Conservation (phyloP, 2,329 filamentous ascomycete species). For the Hypoxylon sp. region DNA sequence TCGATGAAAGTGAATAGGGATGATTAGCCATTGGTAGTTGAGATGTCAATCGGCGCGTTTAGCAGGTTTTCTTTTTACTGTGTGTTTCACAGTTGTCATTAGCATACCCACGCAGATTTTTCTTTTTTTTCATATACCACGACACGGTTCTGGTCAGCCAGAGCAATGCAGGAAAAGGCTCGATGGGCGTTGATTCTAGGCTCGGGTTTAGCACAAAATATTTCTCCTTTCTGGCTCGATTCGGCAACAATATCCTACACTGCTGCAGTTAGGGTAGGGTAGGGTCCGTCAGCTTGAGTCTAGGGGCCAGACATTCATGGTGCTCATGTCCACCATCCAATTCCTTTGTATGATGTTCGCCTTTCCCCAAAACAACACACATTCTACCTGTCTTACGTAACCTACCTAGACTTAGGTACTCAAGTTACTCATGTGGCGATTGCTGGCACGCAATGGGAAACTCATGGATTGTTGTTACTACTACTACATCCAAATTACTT, state of each 20-base stretch:
- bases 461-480: slow-evolving; percentile 21
- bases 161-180: slow-evolving; percentile 44
- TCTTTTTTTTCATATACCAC: slow-evolving; percentile 46
- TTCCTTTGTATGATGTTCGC: slow-evolving; percentile 37
- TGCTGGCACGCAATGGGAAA: slow-evolving; percentile 44
- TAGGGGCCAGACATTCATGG: slow-evolving; percentile 22
- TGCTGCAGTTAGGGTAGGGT: background rate
- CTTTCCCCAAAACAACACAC: slow-evolving; percentile 9
- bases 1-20: slow-evolving; percentile 53
- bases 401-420: slow-evolving; percentile 25
- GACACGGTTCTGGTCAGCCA: slow-evolving; percentile 42
- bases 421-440: slow-evolving; percentile 36
- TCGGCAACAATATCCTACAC: background rate
- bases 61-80: slow-evolving; percentile 42
- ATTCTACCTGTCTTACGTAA: background rate
- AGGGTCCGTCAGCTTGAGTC: background rate
- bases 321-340: slow-evolving; percentile 35
- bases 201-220: slow-evolving; percentile 43
- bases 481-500: background rate
- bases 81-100: slow-evolving; percentile 48
- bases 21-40: slow-evolving; percentile 23
- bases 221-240: slow-evolving; percentile 27
- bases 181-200: slow-evolving; percentile 46
- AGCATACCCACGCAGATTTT: slow-evolving; percentile 49
- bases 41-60: slow-evolving; percentile 46